Evolutionary conservation across 1,284 basidiomycete genomes (phyloP).

Genomic region (Puccinia hordei): DNA sequence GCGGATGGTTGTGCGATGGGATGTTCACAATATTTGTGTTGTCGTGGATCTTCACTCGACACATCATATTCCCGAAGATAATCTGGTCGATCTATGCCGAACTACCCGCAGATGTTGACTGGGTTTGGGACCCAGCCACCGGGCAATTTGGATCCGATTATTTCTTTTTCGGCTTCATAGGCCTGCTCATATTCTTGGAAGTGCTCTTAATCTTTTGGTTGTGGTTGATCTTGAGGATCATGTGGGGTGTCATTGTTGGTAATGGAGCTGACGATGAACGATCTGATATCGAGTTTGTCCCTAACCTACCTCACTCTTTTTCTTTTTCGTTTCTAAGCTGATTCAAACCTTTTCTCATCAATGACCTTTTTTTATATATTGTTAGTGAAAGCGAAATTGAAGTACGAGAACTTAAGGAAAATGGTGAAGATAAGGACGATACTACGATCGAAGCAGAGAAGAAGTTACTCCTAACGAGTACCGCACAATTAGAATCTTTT

Average conservation of each 20-base stretch:
- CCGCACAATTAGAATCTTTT: not conserved
- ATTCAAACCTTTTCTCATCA: not conserved
- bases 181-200: slow-evolving; percentile 21
- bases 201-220: slow-evolving; percentile 41
- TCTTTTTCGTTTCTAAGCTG: not conserved
- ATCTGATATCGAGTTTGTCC: slow-evolving; percentile 38
- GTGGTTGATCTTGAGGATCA: slow-evolving; percentile 26
- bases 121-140: slow-evolving; percentile 12
- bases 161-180: slow-evolving; percentile 2
- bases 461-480: not conserved
- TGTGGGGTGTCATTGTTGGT: slow-evolving; percentile 29
- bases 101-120: slow-evolving; percentile 31
- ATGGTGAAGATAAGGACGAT: not conserved
- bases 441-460: not conserved
- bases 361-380: not conserved
- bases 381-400: slow-evolving; percentile 17
- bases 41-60: slow-evolving; percentile 47
- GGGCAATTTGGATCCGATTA: not conserved
- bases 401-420: slow-evolving; percentile 12
- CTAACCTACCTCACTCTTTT: not conserved
- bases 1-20: not conserved
- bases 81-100: slow-evolving; percentile 31
- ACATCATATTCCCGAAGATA: slow-evolving; percentile 27
- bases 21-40: slow-evolving; percentile 38
- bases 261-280: slow-evolving; percentile 25